Evolutionary conservation across 2,329 filamentous ascomycete genomes (phyloP), one percentile per base, ranked within the genome.

Genomic region (Fusarium guadeloupense): DNA sequence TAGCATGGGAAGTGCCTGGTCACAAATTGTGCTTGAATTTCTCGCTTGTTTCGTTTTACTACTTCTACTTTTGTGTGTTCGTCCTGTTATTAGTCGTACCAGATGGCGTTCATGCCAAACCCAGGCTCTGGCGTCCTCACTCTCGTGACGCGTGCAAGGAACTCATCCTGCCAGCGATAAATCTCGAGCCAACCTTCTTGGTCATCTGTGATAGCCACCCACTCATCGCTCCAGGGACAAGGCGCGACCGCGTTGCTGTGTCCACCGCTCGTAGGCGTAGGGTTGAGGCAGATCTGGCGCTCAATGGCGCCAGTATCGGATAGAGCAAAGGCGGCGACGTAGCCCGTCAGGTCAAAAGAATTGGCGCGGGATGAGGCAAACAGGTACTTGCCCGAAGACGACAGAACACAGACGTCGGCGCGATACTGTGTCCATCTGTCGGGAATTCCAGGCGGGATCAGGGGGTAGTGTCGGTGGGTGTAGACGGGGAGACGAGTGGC

Each of bases 81-180:
- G 16, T 26, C 21, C 16, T 28, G 6, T 10, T 17, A 21, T 57
- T 42, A 79, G 54, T 96, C 90, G 75, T 95, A 95, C 92, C 92
- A 96, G 62, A 96, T 93, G n/a, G 92, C 92, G 77, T 96, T 96
- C 92, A 96, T 96, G 2, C 92, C 92, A 74, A 96, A 96, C 2
- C 92, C 92, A n/a, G 90, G 91, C 78, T 96, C 92, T 6, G 88
- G 87, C 31, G 96, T 88, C 66, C 91, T 87, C 61, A 91, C 80
- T 60, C 90, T 83, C 14, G 92, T 92, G 8, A 96, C 92, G 4
- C 92, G 81, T 3, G 86, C 89, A 47, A 96, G 77, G 67, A 89
- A 91, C 80, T 95, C 92, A 54, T 93, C 89, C 64, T 89, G 83
- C 90, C 92, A 96, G 48, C 92, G 83, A 74, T 96, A 96, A 52